Base-by-base conservation (phyloP, 306 rosid genomes). In the Geum urbanum region DNA sequence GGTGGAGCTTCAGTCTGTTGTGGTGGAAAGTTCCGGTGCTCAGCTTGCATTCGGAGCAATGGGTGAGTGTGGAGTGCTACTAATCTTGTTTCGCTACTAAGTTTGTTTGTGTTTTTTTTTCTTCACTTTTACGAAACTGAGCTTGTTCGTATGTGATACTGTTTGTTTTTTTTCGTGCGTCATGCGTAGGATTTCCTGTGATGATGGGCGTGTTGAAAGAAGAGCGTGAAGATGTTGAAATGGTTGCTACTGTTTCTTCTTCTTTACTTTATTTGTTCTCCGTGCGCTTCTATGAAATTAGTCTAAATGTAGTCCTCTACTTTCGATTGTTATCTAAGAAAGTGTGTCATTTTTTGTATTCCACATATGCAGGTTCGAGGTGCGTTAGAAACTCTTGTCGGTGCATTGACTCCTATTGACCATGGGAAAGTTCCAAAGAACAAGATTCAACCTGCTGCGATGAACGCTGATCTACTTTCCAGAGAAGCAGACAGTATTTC, bases 1-100 rank as follows among this genome's bases (percentile, higher is more conserved):
- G 81, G 79, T 80, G 5, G 98, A 92, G 82, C 97, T 92, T 80
- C 98, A 86, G 83, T 86, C 96, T 67, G 79, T 92, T 76, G 97
- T 92, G 57, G 84, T 86, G 5, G 98, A 92, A 77, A 92, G 77
- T 71, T 83, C 70, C 43, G 81, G 82, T 74, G 84, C 89, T 45
- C 97, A 92, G 85, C 86, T 92, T 43, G 96, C 96, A 62, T 88
- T 92, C 72, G 98, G 98, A 49, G 96, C 96, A 57, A 92, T 90
- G 97, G 98, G 98, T 92, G 70, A 73, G 77, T 74, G 69, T 24
- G 76, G 66, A 0, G 16, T 22, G 61, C 39, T 2, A 32, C 37
- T 44, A 18, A 9, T 66, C 56, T 72, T 56, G 6, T 67, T 58
- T 58, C 44, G 27, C 49, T 24, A 41, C 39, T 41, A 67, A 32